Percentiles rank a stretch among this genome's conserved stretches.
These are phyloP conservation scores for Schizothecium vesticola DNA, from an alignment of 495 filamentous ascomycete species.

Conservation along the genomic window DNA sequence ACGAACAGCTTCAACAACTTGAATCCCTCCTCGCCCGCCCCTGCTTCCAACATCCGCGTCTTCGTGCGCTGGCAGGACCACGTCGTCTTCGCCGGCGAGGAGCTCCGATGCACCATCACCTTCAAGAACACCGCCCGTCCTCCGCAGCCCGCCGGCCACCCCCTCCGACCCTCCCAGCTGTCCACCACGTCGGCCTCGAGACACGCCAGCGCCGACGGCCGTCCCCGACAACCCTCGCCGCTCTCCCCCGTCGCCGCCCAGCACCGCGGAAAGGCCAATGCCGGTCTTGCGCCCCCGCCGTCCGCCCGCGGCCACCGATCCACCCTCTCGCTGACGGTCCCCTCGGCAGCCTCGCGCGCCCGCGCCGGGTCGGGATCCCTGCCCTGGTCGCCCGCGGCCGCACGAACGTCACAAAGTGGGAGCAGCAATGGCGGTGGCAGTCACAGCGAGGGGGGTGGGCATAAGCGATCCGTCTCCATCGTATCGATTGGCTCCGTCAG, in stretches of 20 bases:
- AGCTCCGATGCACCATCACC: slow-evolving; percentile 88
- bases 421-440: neutral
- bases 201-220: slow-evolving; percentile 14
- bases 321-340: slow-evolving; percentile 53
- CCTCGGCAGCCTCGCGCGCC: slow-evolving; percentile 33
- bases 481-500: slow-evolving; percentile 74
- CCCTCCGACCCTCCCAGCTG: neutral
- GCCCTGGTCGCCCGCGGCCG: slow-evolving; percentile 15
- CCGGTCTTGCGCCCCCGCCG: slow-evolving; percentile 35
- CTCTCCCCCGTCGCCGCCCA: slow-evolving; percentile 14
- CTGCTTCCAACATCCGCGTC: slow-evolving; percentile 67
- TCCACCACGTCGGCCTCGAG: neutral
- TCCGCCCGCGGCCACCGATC: slow-evolving; percentile 50
- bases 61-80: slow-evolving; percentile 89
- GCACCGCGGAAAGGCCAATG: slow-evolving; percentile 13
- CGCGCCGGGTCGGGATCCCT: slow-evolving; percentile 23
- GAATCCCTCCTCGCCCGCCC: neutral
- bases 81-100: slow-evolving; percentile 91
- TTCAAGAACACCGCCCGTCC: slow-evolving; percentile 73
- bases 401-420: neutral
- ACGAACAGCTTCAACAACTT: neutral
- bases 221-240: slow-evolving; percentile 21
- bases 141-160: slow-evolving; percentile 4
- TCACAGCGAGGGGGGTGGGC: slow-evolving; percentile 28
- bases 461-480: slow-evolving; percentile 84